Evolutionary conservation across 768 basidiomycete species (phyloP), one percentile per base, ranked within the genome.

Genomic region (Russula sp.): DNA sequence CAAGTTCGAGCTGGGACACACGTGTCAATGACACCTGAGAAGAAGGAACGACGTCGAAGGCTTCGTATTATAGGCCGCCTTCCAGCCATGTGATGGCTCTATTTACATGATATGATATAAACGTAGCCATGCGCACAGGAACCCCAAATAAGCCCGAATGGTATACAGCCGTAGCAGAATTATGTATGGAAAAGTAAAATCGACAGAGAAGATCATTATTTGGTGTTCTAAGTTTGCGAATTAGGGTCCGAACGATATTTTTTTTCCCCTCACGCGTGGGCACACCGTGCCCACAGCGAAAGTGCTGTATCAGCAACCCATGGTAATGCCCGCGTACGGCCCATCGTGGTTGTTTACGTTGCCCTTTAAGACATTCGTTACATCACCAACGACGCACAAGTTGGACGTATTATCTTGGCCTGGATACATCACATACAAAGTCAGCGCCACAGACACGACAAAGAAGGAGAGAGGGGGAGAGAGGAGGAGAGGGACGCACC

Each of bases 361-460:
- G 1, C 82, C 75, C 8, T 72, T 72, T 25, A 82, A 78, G 58
- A 88, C 73, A 34, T 76, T 77, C 0, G 76, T 67, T 5, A 85
- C 83, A 56, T 80, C 80, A 1, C 83, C 85, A 20, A 77, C 76
- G 8, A 69, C 76, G 70, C 86, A 87, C 59, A 77, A 69, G 3
- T 49, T 63, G 62, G 77, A 81, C 6, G 77, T 66, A 67, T 88
- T 87, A 63, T 88, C 87, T 60, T 86, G 79, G 5, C 85, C 82
- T 83, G 54, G 38, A 55, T 22, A 10, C 7, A 35, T 29, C 14
- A 16, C 10, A 16, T 3, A n/a, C 10, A 22, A 41, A 10, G 20
- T 55, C 34, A 60, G 39, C 50, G 13, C 35, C 11, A 53, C 14
- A 25, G 16, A 4, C n/a, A 20, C 13, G 35, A 5, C 7, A 14